phyloP scores from a whole-genome alignment of 352 stramenopile genomes.

The Saprolegnia diclina region DNA sequence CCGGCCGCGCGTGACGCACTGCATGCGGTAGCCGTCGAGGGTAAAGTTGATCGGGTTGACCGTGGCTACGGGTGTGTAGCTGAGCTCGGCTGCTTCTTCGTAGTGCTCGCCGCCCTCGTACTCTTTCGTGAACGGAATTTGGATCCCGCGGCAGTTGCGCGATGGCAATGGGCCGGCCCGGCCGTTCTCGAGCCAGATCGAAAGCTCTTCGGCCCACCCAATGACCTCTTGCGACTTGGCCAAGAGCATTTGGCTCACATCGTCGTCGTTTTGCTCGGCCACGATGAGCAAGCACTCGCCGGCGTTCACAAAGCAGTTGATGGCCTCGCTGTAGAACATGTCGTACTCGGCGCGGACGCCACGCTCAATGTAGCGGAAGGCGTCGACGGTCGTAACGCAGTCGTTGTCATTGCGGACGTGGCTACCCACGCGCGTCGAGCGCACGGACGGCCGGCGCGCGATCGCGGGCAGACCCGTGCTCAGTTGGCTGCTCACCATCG shows the following conservation, averaged over 20 bases:
- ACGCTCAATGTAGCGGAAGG: slow-evolving; percentile 27
- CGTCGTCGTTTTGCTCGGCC: slow-evolving; percentile 15
- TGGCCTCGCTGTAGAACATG: slow-evolving; percentile 26
- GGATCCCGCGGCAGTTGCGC: slow-evolving; percentile 24
- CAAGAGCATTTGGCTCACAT: slow-evolving; percentile 13
- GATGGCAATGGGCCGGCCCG: slow-evolving; percentile 16
- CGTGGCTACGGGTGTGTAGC: slow-evolving; percentile 22
- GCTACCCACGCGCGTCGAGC: slow-evolving; percentile 18
- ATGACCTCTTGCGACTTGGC: slow-evolving; percentile 25
- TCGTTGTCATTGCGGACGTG: slow-evolving; percentile 25
- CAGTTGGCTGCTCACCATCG: slow-evolving; percentile 8
- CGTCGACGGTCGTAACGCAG: slow-evolving; percentile 26
- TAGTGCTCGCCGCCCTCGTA: slow-evolving; percentile 17
- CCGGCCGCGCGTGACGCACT: slow-evolving; percentile 13
- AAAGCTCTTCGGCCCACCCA: slow-evolving; percentile 25
- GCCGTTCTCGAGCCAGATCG: slow-evolving; percentile 24
- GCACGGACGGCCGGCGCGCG: slow-evolving; percentile 15
- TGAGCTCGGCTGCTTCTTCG: slow-evolving; percentile 20
- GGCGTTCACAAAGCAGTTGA: slow-evolving; percentile 25
- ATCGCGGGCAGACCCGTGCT: slow-evolving; percentile 6
- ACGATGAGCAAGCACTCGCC: slow-evolving; percentile 22
- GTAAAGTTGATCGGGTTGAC: slow-evolving; percentile 28
- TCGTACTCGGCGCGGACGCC: slow-evolving; percentile 25
- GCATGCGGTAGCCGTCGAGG: slow-evolving; percentile 23
- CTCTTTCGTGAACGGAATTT: slow-evolving; percentile 23